Evolutionary conservation across 805 yeast genomes (phyloP).

Genomic region (Cyberlindnera suaveolens): DNA sequence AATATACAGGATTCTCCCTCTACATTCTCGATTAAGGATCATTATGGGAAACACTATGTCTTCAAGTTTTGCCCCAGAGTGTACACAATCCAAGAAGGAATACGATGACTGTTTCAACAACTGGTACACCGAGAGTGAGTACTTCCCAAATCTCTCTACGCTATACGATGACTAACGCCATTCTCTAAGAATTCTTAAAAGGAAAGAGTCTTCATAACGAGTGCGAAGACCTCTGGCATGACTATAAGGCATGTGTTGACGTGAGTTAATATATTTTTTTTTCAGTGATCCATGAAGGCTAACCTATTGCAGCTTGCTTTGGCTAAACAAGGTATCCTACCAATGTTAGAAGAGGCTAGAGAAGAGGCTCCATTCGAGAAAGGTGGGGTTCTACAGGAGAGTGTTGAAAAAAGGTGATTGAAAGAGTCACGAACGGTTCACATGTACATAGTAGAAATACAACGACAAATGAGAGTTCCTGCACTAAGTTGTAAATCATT

Average conservation of each 20-base stretch:
- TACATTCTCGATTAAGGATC: neutral
- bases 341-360: conserved; percentile 82
- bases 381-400: conserved; percentile 38
- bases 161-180: conserved; percentile 1
- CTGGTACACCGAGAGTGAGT: conserved; percentile 85
- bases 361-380: conserved; percentile 83
- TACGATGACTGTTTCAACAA: conserved; percentile 91
- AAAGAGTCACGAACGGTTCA: neutral
- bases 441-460: conserved; percentile 5
- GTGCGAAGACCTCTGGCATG: conserved; percentile 85
- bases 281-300: conserved; percentile 2
- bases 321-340: conserved; percentile 68
- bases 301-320: conserved; percentile 36
- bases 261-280: conserved; percentile 22
- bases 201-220: conserved; percentile 62
- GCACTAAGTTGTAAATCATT: too few relatives aligned
- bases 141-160: neutral
- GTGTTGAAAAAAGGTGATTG: conserved; percentile 4
- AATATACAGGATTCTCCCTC: too few relatives aligned
- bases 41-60: conserved; percentile 70
- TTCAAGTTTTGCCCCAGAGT: conserved; percentile 94
- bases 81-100: conserved; percentile 76
- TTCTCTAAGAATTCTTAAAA: conserved; percentile 44
- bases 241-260: conserved; percentile 83
- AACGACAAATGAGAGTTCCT: too few relatives aligned